These are phyloP conservation scores for Aspergillus sp. DNA, from an alignment of 2,329 filamentous ascomycete species.

Conservation along the genomic window DNA sequence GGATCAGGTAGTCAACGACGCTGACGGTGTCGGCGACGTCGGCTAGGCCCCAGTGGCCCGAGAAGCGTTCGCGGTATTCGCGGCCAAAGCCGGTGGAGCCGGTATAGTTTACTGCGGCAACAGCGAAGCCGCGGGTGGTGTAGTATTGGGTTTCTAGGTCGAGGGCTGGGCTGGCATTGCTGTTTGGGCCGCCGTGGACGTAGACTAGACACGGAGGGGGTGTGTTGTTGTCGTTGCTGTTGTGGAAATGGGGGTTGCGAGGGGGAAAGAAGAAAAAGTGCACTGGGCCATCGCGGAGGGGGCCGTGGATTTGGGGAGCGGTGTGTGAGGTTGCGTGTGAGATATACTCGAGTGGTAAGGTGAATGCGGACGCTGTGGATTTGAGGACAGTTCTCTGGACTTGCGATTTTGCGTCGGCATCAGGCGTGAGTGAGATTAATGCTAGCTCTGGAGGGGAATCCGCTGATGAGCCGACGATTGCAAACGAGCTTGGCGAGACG, in stretches of 20 bases:
- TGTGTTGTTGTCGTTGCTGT: slow-evolving; percentile 21
- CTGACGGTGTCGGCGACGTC: slow-evolving; percentile 48
- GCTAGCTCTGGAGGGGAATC: slow-evolving; percentile 15
- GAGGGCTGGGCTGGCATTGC: slow-evolving; percentile 39
- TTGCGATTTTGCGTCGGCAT: not conserved
- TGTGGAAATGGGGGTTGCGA: slow-evolving; percentile 39
- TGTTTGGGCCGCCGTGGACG: slow-evolving; percentile 49
- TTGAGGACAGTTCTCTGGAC: slow-evolving; percentile 7
- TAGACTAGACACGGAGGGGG: slow-evolving; percentile 46
- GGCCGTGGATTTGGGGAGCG: slow-evolving; percentile 27
- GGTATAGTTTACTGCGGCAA: slow-evolving; percentile 46
- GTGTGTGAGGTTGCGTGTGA: slow-evolving; percentile 30
- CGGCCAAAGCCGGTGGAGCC: slow-evolving; percentile 49
- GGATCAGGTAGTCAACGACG: slow-evolving; percentile 38
- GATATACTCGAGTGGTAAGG: slow-evolving; percentile 12
- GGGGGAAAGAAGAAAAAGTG: slow-evolving; percentile 47
- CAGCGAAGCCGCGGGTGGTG: slow-evolving; percentile 50
- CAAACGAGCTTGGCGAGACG: slow-evolving; percentile 13
- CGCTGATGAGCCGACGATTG: slow-evolving; percentile 14
- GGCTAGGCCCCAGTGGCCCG: slow-evolving; percentile 45
- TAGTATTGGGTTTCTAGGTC: slow-evolving; percentile 46
- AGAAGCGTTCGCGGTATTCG: slow-evolving; percentile 45
- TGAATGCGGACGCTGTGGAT: slow-evolving; percentile 11
- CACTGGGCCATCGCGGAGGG: slow-evolving; percentile 19
- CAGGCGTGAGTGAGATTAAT: slow-evolving; percentile 8